Evolutionary conservation across 352 stramenopile genomes (phyloP).

Genomic region (Phytophthora chlamydospora): DNA sequence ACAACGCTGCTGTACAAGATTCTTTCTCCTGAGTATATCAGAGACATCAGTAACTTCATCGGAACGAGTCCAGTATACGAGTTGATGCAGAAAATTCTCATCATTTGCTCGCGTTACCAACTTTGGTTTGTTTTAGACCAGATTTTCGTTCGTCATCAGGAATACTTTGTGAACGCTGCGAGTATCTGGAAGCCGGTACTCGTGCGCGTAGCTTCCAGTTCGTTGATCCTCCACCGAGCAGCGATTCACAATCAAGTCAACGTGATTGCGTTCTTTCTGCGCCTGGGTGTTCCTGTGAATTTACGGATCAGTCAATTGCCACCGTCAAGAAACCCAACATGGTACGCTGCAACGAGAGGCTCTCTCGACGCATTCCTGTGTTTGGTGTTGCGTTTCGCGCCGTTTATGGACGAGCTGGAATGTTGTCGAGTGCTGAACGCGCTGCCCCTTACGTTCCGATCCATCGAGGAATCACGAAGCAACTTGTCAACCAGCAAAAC

Average conservation of each 20-base stretch:
- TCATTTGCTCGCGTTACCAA: constrained; percentile 52
- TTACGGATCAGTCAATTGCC: constrained; percentile 39
- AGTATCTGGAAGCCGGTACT: constrained; percentile 57
- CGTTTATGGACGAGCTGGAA: constrained; percentile 28
- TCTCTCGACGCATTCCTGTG: constrained; percentile 51
- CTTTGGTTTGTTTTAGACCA: constrained; percentile 55
- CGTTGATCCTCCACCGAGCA: constrained; percentile 55
- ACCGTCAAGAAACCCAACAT: constrained; percentile 41
- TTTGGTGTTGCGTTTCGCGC: constrained; percentile 39
- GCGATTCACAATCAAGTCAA: constrained; percentile 49
- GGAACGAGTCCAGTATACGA: constrained; percentile 49
- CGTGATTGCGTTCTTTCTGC: constrained; percentile 54
- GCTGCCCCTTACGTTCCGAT: constrained; percentile 26
- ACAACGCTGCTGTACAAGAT: constrained; percentile 39
- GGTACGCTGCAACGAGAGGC: constrained; percentile 52
- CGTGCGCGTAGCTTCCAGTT: constrained; percentile 49
- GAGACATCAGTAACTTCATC: constrained; percentile 47
- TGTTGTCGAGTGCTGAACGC: constrained; percentile 9
- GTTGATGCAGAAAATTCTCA: constrained; percentile 45
- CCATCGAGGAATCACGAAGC: constrained; percentile 32
- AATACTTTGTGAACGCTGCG: constrained; percentile 40
- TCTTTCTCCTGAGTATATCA: constrained; percentile 19
- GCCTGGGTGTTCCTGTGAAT: constrained; percentile 46
- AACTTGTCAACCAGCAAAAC: constrained; percentile 24
- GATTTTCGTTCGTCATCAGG: constrained; percentile 46